Base-by-base conservation (phyloP, 2,329 filamentous ascomycete species). In the Talaromyces verruculosus region DNA sequence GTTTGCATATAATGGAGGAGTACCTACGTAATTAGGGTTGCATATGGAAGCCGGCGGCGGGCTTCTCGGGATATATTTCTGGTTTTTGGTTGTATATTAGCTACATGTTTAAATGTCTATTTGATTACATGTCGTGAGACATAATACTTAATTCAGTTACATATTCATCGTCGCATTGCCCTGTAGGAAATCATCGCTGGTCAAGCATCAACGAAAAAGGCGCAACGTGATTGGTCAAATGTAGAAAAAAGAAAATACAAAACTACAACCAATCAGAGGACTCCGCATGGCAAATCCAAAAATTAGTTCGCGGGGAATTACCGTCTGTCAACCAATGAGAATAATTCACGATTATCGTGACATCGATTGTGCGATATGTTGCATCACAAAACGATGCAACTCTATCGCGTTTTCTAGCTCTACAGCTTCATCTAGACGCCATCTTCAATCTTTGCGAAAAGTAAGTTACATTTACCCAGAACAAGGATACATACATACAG, bases 81-180 rank as follows among this genome's bases (percentile, higher is more conserved):
- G 10, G 11, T 17, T 57, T 37, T 57, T n/a, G 53, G 33, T 57
- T 57, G 53, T 57, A 57, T 22, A 57, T 57, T 57, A 57, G 25
- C 4, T 37, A 25, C 5, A 22, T 57, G 2, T 15, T 37, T 39
- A 39, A 11, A 39, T 25, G 5, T 3, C 4, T 15, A 37, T 57
- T 57, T 39, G 53, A 57, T 22, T 35, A 37, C 13, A 37, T 37
- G 53, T 15, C 30, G n/a, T 33, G 30, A 57, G 53, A 25, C 30
- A 15, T 55, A 22, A 57, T 57, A 57, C 3, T 33, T n/a, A 57
- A 5, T 11, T 33, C 33, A 57, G 3, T 13, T 15, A 55, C 51
- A 22, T 6, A 22, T 22, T 17, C 6, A 57, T 57, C n/a, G 11
- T 53, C 3, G 3, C 11, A 22, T 22, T 13, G n/a, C n/a, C 17